These are phyloP conservation scores for Rhizophagus sp. DNA, from an alignment of 192 early-diverging fungal genomes.

Conservation along the genomic window DNA sequence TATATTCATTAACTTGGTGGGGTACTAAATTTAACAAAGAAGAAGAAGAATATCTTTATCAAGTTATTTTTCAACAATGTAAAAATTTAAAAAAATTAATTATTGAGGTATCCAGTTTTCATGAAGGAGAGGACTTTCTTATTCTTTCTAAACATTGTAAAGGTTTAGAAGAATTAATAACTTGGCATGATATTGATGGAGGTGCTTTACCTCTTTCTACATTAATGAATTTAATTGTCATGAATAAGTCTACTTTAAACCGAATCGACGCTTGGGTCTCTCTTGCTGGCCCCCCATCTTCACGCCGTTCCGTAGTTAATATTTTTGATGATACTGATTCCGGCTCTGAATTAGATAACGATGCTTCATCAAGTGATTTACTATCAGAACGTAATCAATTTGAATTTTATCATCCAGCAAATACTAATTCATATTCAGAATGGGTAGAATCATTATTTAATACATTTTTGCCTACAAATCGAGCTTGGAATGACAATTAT, in stretches of 20 bases:
- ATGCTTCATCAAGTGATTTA: background rate
- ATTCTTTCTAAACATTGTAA: conserved; percentile 5
- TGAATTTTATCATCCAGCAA: conserved; percentile 9
- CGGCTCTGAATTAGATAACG: background rate
- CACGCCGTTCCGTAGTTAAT: background rate
- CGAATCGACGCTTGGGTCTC: conserved; percentile 9
- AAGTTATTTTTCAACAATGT: conserved; percentile 19
- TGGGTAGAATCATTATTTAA: conserved; percentile 18
- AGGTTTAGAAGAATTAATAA: conserved; percentile 3
- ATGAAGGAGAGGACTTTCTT: conserved; percentile 19
- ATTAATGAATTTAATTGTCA: conserved; percentile 11
- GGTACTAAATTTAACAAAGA: conserved; percentile 9
- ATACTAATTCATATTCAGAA: conserved; percentile 20
- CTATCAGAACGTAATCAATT: background rate
- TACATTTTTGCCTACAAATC: conserved; percentile 2
- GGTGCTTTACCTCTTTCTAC: conserved; percentile 25
- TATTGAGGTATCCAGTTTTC: conserved; percentile 17
- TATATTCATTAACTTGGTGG: conserved; percentile 20
- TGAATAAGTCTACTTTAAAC: conserved; percentile 13
- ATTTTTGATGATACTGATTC: background rate
- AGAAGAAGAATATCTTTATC: conserved; percentile 13
- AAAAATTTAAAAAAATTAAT: background rate
- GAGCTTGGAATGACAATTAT: conserved; percentile 19
- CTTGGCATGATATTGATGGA: conserved; percentile 1
- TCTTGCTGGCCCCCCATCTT: background rate